Conservation (phyloP, 169 alveolate species). For the Ichthyophthirius multifiliis region DNA sequence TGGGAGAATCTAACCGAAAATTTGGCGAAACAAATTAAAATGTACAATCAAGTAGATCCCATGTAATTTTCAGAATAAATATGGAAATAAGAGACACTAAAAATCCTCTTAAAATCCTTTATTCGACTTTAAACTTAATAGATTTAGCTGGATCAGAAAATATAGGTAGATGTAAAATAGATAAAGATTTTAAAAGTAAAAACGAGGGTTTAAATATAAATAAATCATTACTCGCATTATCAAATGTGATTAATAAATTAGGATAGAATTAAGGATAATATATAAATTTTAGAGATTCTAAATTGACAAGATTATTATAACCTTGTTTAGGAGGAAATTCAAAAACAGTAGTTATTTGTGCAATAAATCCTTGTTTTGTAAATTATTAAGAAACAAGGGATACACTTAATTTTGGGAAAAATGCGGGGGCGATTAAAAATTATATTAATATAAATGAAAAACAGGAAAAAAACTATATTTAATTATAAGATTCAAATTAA, state of each 20-base stretch:
- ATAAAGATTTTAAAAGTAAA: conserved; percentile 32
- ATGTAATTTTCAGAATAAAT: conserved; percentile 45
- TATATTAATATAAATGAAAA: not conserved
- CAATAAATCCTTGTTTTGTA: not conserved
- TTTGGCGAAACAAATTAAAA: conserved; percentile 43
- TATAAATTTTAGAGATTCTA: conserved; percentile 17
- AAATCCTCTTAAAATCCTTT: conserved; percentile 32
- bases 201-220: conserved; percentile 51
- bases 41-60: conserved; percentile 44
- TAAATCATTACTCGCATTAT: conserved; percentile 50
- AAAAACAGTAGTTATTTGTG: conserved; percentile 10
- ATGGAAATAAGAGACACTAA: conserved; percentile 34
- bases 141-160: conserved; percentile 61
- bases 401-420: not conserved
- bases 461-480: not conserved
- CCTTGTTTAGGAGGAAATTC: conserved; percentile 11
- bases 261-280: conserved; percentile 12
- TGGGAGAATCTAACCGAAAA: conserved; percentile 50
- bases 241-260: conserved; percentile 47
- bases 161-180: conserved; percentile 30
- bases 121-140: conserved; percentile 41
- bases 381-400: conserved; percentile 9
- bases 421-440: conserved; percentile 24
- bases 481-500: not conserved
- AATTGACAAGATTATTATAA: not conserved